A percentile compares a stretch with the other conserved stretches of the same genome.
These are phyloP conservation scores for Epicoccum sorghinum DNA, from an alignment of 2,329 filamentous ascomycete species.

Conservation along the genomic window DNA sequence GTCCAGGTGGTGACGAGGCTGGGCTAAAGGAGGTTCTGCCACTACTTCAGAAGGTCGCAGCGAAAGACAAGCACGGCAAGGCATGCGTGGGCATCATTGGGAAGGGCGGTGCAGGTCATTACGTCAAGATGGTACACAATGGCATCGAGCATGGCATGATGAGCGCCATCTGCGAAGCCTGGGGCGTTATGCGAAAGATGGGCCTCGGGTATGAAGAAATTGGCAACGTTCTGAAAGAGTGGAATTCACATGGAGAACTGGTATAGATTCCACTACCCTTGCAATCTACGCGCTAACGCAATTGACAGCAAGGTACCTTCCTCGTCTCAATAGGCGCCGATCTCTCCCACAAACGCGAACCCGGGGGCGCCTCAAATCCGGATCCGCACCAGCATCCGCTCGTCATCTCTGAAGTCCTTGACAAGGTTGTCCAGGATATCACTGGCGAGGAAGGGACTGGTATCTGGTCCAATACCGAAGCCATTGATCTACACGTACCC, in stretches of 20 bases:
- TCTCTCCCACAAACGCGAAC: constrained; percentile 61
- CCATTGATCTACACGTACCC: constrained; percentile 66
- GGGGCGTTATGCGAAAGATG: constrained; percentile 66
- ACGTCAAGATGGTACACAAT: constrained; percentile 78
- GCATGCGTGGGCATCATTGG: constrained; percentile 68
- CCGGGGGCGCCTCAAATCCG: constrained; percentile 17
- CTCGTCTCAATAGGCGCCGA: constrained; percentile 67
- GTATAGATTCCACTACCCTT: constrained; percentile 32
- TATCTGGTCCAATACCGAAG: constrained; percentile 69
- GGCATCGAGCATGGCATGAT: constrained; percentile 77
- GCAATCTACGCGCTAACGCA: constrained; percentile 1
- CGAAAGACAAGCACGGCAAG: constrained; percentile 64
- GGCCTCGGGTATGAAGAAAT: constrained; percentile 66
- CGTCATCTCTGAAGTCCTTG: constrained; percentile 67
- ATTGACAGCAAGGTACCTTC: constrained; percentile 59
- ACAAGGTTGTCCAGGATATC: constrained; percentile 74
- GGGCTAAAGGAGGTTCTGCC: constrained; percentile 66
- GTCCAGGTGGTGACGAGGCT: constrained; percentile 65
- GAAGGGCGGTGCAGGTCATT: constrained; percentile 69
- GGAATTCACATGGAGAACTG: constrained; percentile 66
- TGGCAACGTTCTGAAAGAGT: constrained; percentile 63
- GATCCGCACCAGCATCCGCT: constrained; percentile 44
- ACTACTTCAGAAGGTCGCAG: constrained; percentile 65
- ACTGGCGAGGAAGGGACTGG: constrained; percentile 71
- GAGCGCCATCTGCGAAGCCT: constrained; percentile 68